Evolutionary conservation across 352 stramenopile genomes (phyloP).

Genomic region (Phytophthora capsici): DNA sequence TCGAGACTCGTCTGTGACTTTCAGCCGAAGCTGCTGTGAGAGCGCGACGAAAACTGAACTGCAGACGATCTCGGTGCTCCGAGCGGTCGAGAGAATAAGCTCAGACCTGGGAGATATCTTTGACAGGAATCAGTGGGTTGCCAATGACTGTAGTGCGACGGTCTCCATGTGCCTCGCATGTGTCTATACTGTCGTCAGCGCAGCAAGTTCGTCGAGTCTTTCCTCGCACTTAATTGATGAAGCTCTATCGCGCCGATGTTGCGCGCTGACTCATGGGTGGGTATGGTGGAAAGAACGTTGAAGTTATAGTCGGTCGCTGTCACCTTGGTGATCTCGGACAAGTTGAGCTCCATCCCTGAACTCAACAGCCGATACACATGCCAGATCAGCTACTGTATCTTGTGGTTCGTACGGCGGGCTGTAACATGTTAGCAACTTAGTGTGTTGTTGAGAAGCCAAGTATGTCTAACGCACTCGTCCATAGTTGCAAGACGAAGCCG

Average conservation of each 20-base stretch:
- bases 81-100: slow-evolving; percentile 11
- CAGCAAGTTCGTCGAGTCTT: slow-evolving; percentile 14
- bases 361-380: slow-evolving; percentile 4
- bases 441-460: slow-evolving; percentile 1
- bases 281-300: slow-evolving; percentile 2
- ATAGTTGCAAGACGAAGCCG: slow-evolving; percentile 21
- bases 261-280: slow-evolving; percentile 11
- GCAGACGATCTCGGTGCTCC: slow-evolving; percentile 18
- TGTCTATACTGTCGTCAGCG: slow-evolving; percentile 34
- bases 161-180: not conserved
- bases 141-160: slow-evolving; percentile 14
- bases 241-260: not conserved
- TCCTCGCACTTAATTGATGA: slow-evolving; percentile 18
- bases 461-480: slow-evolving; percentile 7
- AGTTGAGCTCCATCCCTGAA: slow-evolving; percentile 9
- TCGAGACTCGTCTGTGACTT: slow-evolving; percentile 18
- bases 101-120: slow-evolving; percentile 10
- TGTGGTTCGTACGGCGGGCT: slow-evolving; percentile 9
- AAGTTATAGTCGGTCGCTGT: not conserved
- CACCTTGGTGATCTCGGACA: slow-evolving; percentile 10
- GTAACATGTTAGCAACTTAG: slow-evolving; percentile 18
- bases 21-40: slow-evolving; percentile 18
- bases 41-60: slow-evolving; percentile 8
- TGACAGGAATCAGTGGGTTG: slow-evolving; percentile 31
- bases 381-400: not conserved